A percentile compares a stretch with the other conserved stretches of the same genome.
Evolutionary conservation across 23 red algal species (phyloP).

Genomic region (Gracilaria vermiculophylla): DNA sequence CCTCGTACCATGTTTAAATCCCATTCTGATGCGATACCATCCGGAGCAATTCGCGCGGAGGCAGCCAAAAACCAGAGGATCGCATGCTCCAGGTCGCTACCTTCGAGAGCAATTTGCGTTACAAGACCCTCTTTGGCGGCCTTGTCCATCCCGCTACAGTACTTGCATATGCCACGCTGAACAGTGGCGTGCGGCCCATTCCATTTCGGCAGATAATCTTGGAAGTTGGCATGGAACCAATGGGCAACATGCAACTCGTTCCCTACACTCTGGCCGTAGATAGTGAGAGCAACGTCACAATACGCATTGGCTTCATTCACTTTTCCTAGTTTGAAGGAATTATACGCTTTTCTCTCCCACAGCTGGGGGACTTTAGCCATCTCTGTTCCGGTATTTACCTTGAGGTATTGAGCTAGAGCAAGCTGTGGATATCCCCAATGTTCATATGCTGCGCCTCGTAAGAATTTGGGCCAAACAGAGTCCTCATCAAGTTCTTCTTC

Average conservation of each 20-base stretch:
- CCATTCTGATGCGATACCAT: background rate
- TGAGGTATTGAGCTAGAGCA: constrained; percentile 58
- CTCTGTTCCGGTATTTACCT: background rate
- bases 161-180: constrained; percentile 53
- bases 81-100: constrained; percentile 9
- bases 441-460: constrained; percentile 71
- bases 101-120: constrained; percentile 15
- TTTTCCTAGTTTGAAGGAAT: constrained; percentile 66
- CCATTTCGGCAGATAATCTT: constrained; percentile 54
- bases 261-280: constrained; percentile 30
- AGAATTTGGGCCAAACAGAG: constrained; percentile 67
- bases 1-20: constrained; percentile 20
- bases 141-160: constrained; percentile 39
- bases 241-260: constrained; percentile 51
- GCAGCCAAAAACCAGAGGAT: constrained; percentile 61
- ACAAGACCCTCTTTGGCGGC: constrained; percentile 20
- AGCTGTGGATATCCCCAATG: constrained; percentile 63
- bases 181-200: constrained; percentile 48
- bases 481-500: constrained; percentile 43
- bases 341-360: constrained; percentile 58
- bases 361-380: constrained; percentile 39
- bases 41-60: background rate
- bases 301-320: constrained; percentile 24
- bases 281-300: constrained; percentile 23
- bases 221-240: constrained; percentile 64